Conservation (phyloP, 495 filamentous ascomycete species). For the Coniosporium apollinis region DNA sequence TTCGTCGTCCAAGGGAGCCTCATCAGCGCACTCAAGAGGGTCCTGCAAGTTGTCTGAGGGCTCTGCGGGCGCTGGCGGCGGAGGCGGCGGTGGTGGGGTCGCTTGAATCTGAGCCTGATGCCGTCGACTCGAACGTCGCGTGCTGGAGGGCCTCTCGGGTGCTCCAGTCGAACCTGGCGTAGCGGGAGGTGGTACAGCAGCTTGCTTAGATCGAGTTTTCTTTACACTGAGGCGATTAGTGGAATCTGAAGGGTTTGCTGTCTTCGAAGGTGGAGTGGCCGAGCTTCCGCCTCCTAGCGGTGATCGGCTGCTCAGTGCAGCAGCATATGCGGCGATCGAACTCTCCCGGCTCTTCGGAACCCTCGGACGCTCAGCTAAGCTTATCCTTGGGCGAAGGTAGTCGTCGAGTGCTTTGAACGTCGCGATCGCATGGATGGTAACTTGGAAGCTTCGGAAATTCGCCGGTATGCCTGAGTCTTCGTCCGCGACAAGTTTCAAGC, state of each 20-base stretch:
- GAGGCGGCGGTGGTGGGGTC: conserved; percentile 28
- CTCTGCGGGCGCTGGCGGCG: conserved; percentile 29
- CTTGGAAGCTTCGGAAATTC: conserved; percentile 81
- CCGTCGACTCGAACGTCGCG: conserved; percentile 21
- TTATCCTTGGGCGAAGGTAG: conserved; percentile 84
- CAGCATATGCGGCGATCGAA: conserved; percentile 63
- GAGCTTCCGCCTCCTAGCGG: not conserved
- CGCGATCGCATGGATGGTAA: conserved; percentile 95
- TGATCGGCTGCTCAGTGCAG: conserved; percentile 33
- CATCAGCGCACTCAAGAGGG: conserved; percentile 85
- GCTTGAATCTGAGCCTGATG: conserved; percentile 29
- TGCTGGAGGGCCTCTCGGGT: not conserved
- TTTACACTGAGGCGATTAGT: too few species aligned
- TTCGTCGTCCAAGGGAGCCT: conserved; percentile 65
- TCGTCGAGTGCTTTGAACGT: conserved; percentile 96
- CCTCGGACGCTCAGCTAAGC: conserved; percentile 62
- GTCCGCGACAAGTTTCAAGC: conserved; percentile 75
- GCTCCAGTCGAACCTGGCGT: conserved; percentile 2
- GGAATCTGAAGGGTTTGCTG: conserved; percentile 1
- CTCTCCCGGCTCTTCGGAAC: conserved; percentile 48
- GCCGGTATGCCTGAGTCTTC: conserved; percentile 78
- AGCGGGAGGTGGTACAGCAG: not conserved
- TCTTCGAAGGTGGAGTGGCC: not conserved
- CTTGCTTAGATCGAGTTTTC: too few species aligned
- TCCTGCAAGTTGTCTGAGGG: conserved; percentile 20